Conservation (phyloP, 768 basidiomycete genomes). For the Artomyces pyxidatus region DNA sequence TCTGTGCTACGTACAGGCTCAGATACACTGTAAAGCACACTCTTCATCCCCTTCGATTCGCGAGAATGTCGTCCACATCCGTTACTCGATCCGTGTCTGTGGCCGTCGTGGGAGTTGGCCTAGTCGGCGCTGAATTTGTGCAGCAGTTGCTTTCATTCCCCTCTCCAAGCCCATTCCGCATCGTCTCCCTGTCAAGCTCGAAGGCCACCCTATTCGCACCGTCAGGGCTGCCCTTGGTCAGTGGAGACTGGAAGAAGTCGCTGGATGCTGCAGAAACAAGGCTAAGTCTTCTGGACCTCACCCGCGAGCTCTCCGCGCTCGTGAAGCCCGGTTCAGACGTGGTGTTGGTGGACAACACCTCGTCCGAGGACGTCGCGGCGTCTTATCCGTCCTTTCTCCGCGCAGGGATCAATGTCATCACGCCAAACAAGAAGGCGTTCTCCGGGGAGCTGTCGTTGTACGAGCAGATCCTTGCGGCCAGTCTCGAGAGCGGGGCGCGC, state of each 20-base stretch:
- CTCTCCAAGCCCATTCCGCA: conserved; percentile 43
- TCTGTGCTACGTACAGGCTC: not conserved
- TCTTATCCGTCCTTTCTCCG: conserved; percentile 75
- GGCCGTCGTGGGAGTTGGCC: conserved; percentile 85
- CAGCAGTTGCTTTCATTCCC: conserved; percentile 68
- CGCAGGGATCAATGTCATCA: conserved; percentile 79
- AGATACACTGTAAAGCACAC: not conserved
- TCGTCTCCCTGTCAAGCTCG: conserved; percentile 66
- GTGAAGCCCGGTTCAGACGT: conserved; percentile 43
- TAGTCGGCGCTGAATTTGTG: conserved; percentile 86
- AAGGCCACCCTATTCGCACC: conserved; percentile 49
- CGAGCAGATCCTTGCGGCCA: conserved; percentile 54
- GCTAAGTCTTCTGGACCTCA: conserved; percentile 33
- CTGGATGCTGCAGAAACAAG: conserved; percentile 39
- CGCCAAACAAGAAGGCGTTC: conserved; percentile 97
- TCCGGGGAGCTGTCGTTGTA: conserved; percentile 67
- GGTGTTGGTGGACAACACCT: conserved; percentile 87
- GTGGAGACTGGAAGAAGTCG: conserved; percentile 34
- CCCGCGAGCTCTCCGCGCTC: conserved; percentile 35
- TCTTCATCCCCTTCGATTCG: conserved; percentile 6
- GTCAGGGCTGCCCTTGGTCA: conserved; percentile 34
- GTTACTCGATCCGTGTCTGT: conserved; percentile 32
- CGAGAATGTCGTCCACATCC: conserved; percentile 1
- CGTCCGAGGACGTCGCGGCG: conserved; percentile 71
- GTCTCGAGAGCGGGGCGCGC: conserved; percentile 50